Base-by-base conservation (phyloP, 495 filamentous ascomycete species). In the Xylaria sp. region DNA sequence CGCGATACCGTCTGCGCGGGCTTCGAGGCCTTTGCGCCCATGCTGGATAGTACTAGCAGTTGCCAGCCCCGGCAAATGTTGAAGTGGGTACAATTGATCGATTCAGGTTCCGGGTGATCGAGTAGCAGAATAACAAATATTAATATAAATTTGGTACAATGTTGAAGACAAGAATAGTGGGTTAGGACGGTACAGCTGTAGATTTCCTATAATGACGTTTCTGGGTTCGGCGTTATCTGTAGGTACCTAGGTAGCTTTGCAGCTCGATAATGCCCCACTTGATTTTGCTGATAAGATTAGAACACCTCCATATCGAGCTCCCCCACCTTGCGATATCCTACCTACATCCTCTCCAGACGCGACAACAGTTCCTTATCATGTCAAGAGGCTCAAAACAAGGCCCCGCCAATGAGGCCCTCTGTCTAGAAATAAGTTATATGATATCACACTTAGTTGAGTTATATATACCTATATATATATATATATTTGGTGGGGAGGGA, bases 1-100 rank as follows among this genome's bases (percentile, higher is more conserved):
- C 83, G 82, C 66, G 76, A 72, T 7, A 73, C 77, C 37, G 78
- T 72, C 61, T 83, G 78, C 48, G 78, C 82, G 3, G 82, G 76
- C 67, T 78, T 80, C 26, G 78, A 76, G 59, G 74, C 74, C 46
- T 74, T 78, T 21, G 78, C 68, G 55, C 74, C 76, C 76, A 76
- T 77, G 55, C 21, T 73, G 12, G n/a, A 8, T 37, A 21, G 24
- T n/a, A 14, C 29, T 48, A n/a, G 53, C 53, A 19, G 29, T 65
- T n/a, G 61, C 61, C 19, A 50, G n/a, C n/a, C n/a, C n/a, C n/a
- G n/a, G n/a, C n/a, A n/a, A n/a, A n/a, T n/a, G n/a, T 5, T 11
- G 7, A 11, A 14, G 6, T 7, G 40, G 29, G 21, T 29, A 35
- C 57, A 35, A 37, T 59, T 40, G 31, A 14, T 37, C 31, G 31